phyloP scores from a whole-genome alignment of 331 rosid species.

The Acacia pycnantha region DNA sequence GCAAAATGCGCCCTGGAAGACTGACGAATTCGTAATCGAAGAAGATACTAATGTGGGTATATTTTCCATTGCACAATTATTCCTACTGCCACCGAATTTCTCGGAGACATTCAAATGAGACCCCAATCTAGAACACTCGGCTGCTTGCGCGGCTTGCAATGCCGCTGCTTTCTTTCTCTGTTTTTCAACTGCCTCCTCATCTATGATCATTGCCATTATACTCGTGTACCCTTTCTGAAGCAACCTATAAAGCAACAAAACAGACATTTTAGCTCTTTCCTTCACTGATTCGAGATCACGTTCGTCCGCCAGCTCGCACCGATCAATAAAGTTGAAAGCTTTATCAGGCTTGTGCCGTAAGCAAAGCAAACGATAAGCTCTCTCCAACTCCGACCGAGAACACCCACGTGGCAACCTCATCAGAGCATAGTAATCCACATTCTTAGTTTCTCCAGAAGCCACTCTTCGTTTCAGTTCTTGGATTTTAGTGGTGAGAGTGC shows the following conservation, averaged over 20 bases:
- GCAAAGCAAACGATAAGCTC: conserved; percentile 68
- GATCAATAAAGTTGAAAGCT: conserved; percentile 60
- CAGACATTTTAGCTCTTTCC: conserved; percentile 77
- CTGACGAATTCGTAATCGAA: conserved; percentile 35
- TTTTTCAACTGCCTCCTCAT: conserved; percentile 77
- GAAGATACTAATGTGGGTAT: conserved; percentile 34
- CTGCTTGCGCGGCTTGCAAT: conserved; percentile 47
- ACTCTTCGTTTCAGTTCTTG: conserved; percentile 70
- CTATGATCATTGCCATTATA: conserved; percentile 55
- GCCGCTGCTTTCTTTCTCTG: conserved; percentile 68
- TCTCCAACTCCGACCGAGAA: conserved; percentile 83
- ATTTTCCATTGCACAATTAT: conserved; percentile 23
- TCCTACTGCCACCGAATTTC: not conserved
- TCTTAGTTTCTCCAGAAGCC: conserved; percentile 67
- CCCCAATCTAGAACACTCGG: conserved; percentile 25
- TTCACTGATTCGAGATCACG: conserved; percentile 69
- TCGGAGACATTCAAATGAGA: conserved; percentile 29
- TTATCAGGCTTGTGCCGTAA: conserved; percentile 89
- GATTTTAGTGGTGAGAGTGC: conserved; percentile 57
- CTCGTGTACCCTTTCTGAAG: conserved; percentile 82
- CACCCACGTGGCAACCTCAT: conserved; percentile 87
- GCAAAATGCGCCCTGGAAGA: conserved; percentile 89
- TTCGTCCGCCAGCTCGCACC: conserved; percentile 78
- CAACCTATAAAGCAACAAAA: conserved; percentile 73
- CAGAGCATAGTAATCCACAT: conserved; percentile 76